These are phyloP conservation scores for Paraglomus occultum DNA, from an alignment of 192 early-diverging fungal species.

Conservation along the genomic window DNA sequence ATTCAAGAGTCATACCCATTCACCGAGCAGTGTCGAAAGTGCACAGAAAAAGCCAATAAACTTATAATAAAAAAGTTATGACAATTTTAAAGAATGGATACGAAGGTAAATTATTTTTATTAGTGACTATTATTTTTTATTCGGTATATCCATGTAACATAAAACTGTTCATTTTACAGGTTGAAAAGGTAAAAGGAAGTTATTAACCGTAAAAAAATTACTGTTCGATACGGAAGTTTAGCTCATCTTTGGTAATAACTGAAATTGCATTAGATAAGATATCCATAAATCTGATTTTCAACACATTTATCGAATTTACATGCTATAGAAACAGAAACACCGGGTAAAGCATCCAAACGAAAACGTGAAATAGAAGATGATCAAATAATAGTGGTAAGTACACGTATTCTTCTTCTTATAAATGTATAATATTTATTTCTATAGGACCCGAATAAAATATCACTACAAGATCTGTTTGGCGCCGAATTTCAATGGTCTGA, in stretches of 20 bases:
- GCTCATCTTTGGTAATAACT: constrained; percentile 5
- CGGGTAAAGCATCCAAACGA: constrained; percentile 1
- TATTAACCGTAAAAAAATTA: neutral
- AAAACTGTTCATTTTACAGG: constrained; percentile 15
- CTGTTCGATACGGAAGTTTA: constrained; percentile 15
- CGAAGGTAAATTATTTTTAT: constrained; percentile 13
- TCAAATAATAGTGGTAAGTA: constrained; percentile 3
- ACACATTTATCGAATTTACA: neutral
- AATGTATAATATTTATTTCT: too few species aligned
- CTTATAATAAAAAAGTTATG: neutral
- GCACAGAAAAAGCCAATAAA: neutral
- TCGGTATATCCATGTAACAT: constrained; percentile 3
- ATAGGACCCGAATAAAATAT: too few species aligned
- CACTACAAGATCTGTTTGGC: too few species aligned
- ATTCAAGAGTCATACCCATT: neutral
- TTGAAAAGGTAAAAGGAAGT: neutral
- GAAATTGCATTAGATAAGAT: too few species aligned
- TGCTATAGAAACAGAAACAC: neutral
- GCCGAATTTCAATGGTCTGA: too few species aligned
- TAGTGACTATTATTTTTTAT: neutral
- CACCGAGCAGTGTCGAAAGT: constrained; percentile 1
- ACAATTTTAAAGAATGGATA: constrained; percentile 15
- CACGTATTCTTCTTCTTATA: constrained; percentile 6
- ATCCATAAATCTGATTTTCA: constrained; percentile 9
- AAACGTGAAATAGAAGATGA: constrained; percentile 3